Evolutionary conservation across 2,329 filamentous ascomycete species (phyloP).

Genomic region (Dryadomyces quercus-mongolicae): DNA sequence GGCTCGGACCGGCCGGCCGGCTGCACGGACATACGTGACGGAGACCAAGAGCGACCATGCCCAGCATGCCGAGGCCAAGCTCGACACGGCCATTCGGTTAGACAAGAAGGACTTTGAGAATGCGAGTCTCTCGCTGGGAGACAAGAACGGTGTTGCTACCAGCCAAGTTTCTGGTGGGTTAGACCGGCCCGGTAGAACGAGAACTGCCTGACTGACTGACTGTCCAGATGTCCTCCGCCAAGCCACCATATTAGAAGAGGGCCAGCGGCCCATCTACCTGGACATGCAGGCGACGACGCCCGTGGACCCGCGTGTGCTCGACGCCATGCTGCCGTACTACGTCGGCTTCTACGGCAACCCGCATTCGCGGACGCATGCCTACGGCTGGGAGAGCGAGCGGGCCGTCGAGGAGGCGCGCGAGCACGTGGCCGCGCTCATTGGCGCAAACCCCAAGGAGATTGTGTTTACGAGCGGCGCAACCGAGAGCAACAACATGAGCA

Average conservation of each 20-base stretch:
- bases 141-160: slow-evolving; percentile 49
- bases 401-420: slow-evolving; percentile 78
- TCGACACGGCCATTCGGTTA: slow-evolving; percentile 74
- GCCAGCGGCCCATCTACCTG: slow-evolving; percentile 87
- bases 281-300: slow-evolving; percentile 98
- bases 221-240: slow-evolving; percentile 67
- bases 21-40: slow-evolving; percentile 61
- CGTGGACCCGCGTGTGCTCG: slow-evolving; percentile 84
- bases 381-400: slow-evolving; percentile 97
- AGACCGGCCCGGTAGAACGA: background rate
- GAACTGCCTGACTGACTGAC: slow-evolving; percentile 1
- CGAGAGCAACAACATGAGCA: slow-evolving; percentile 99
- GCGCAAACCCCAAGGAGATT: slow-evolving; percentile 93
- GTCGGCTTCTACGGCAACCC: slow-evolving; percentile 93
- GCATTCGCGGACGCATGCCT: slow-evolving; percentile 92
- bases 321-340: slow-evolving; percentile 92
- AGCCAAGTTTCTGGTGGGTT: slow-evolving; percentile 59
- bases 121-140: slow-evolving; percentile 14
- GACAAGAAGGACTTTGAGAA: slow-evolving; percentile 74
- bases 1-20: background rate
- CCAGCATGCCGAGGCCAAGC: slow-evolving; percentile 69
- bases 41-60: slow-evolving; percentile 69
- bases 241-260: slow-evolving; percentile 85
- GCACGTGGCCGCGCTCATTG: slow-evolving; percentile 76
- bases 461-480: slow-evolving; percentile 98